phyloP scores from a whole-genome alignment of 2,329 filamentous ascomycete genomes.

The Cercospora sp. region DNA sequence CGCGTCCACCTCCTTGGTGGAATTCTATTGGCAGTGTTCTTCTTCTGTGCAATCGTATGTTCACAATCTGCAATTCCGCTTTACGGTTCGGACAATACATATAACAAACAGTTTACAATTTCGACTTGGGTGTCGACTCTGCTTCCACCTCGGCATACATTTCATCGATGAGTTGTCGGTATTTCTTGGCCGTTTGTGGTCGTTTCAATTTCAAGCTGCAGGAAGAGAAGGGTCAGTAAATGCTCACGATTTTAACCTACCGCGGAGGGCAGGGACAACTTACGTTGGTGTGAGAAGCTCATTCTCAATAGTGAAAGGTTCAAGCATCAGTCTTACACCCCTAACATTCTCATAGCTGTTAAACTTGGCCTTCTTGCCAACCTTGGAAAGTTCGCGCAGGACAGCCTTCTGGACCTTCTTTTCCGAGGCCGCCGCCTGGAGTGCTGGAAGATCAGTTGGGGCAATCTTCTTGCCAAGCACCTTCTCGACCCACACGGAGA shows the following conservation, averaged over 20 bases:
- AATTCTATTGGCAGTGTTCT: neutral
- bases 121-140: conserved; percentile 47
- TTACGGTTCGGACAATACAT: neutral
- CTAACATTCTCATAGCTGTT: conserved; percentile 85
- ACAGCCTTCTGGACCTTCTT: conserved; percentile 72
- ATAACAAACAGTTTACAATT: conserved; percentile 44
- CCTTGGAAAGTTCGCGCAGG: conserved; percentile 72
- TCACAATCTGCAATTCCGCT: neutral
- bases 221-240: neutral
- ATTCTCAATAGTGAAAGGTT: conserved; percentile 93
- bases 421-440: conserved; percentile 68
- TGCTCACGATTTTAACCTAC: neutral
- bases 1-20: neutral
- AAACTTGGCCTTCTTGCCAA: conserved; percentile 82
- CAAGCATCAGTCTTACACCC: conserved; percentile 71
- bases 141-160: conserved; percentile 59
- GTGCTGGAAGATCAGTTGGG: conserved; percentile 63
- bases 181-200: conserved; percentile 64
- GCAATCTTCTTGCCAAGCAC: conserved; percentile 65
- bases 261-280: conserved; percentile 46
- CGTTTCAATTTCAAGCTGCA: conserved; percentile 69
- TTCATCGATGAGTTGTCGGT: conserved; percentile 58
- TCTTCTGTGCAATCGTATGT: neutral
- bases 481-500: conserved; percentile 77
- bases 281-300: conserved; percentile 85